Evolutionary conservation across 2,329 filamentous ascomycete species (phyloP), one percentile per base, ranked within the genome.

Genomic region (Diaporthe nobilis): DNA sequence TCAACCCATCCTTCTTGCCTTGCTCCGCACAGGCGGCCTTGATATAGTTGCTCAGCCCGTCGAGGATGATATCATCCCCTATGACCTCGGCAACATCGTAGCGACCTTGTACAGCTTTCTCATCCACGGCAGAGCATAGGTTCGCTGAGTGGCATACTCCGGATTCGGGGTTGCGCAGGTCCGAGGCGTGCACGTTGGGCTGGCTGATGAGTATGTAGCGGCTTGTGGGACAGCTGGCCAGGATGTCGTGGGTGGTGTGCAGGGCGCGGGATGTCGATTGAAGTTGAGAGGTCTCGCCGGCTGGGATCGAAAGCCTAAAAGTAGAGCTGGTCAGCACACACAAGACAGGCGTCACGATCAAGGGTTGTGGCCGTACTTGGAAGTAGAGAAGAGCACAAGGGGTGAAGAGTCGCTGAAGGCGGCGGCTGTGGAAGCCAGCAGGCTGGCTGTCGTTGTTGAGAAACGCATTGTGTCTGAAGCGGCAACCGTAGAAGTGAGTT

Each of bases 401-500:
- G 97, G 96, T 73, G 95, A 96, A 2, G 96, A 95, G 85, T 98
- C 93, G 78, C 91, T 92, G 84, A 98, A 97, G 37, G 95, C 96
- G 77, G 91, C 87, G 60, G 89, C 92, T 34, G 88, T 88, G 76
- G 90, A 88, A 79, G 90, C 88, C 80, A 88, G 88, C 81, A 91
- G 84, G 70, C 90, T 82, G 79, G 88, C 84, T 76, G 87, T 84
- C 81, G 89, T 81, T 82, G 85, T 82, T 73, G 88, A 88, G 81
- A 88, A 81, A 87, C 88, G 90, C 91, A 92, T 93, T 78, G 80
- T 85, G 78, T 74, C 39, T 68, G 8, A 39, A n/a, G n/a, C 4
- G 51, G 25, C 15, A n/a, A n/a, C 22, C 7, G 37, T 28, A 37
- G 22, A 28, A 28, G n/a, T 34, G 44, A 34, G 15, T 6, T 55